Percentiles rank a stretch among this genome's conserved stretches.
Conservation (phyloP, 2,329 filamentous ascomycete genomes). For the Cytospora piceicola region DNA sequence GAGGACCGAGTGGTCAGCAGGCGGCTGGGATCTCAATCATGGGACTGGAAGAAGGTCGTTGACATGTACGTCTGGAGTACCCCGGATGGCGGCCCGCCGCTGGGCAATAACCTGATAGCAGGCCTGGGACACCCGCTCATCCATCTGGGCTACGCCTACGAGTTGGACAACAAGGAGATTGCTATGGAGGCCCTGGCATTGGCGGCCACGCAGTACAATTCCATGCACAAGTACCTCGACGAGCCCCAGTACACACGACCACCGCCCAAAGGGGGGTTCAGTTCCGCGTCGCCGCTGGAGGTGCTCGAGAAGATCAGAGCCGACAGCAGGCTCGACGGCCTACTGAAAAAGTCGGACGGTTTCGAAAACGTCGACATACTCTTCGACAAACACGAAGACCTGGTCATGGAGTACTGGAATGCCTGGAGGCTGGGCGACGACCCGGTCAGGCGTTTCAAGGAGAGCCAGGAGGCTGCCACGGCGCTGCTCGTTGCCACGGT, state of each 20-base stretch:
- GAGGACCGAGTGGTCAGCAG: constrained; percentile 81
- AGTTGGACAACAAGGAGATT: constrained; percentile 81
- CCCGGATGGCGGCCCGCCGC: constrained; percentile 66
- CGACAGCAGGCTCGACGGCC: constrained; percentile 71
- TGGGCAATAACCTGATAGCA: constrained; percentile 79
- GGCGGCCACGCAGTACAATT: constrained; percentile 61
- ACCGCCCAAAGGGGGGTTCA: constrained; percentile 51
- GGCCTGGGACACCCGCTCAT: constrained; percentile 91
- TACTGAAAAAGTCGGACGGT: constrained; percentile 61
- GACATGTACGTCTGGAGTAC: constrained; percentile 70
- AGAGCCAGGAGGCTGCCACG: constrained; percentile 66
- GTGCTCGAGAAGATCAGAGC: constrained; percentile 70
- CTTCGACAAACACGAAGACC: constrained; percentile 69
- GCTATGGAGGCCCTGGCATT: constrained; percentile 86
- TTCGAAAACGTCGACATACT: constrained; percentile 68
- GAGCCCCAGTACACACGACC: constrained; percentile 71
- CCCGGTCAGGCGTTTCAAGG: constrained; percentile 73
- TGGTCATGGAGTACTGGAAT: constrained; percentile 88
- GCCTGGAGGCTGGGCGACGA: constrained; percentile 72
- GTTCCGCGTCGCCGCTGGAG: constrained; percentile 66
- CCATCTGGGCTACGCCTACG: constrained; percentile 91
- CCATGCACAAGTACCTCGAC: constrained; percentile 70
- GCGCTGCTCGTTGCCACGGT: constrained; percentile 67
- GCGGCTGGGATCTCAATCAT: constrained; percentile 51
- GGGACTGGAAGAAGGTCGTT: constrained; percentile 82